Evolutionary conservation across 2,329 filamentous ascomycete species (phyloP).

Genomic region (Ophiostoma ulmi): DNA sequence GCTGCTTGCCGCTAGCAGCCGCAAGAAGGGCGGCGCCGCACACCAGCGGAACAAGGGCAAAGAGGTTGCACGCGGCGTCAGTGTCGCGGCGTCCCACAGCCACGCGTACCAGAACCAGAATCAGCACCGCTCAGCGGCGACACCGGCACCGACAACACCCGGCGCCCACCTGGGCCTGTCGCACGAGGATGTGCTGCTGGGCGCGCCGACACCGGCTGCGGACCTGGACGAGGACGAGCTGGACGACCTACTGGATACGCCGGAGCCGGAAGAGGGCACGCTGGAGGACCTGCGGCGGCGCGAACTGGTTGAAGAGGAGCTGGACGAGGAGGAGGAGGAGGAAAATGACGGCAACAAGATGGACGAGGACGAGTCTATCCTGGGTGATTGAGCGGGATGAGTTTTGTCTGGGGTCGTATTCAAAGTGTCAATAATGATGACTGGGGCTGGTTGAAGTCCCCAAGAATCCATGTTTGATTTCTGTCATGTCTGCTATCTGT

Average conservation of each 20-base stretch:
- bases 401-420: too few relatives aligned
- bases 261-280: conserved; percentile 54
- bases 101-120: neutral
- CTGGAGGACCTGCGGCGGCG: conserved; percentile 52
- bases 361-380: conserved; percentile 42
- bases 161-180: conserved; percentile 12
- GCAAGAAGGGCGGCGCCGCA: conserved; percentile 37
- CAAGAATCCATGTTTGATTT: neutral
- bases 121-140: conserved; percentile 15
- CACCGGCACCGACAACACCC: conserved; percentile 7
- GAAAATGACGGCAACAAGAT: conserved; percentile 34
- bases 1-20: conserved; percentile 33
- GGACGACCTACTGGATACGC: conserved; percentile 42
- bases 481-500: conserved; percentile 3
- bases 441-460: too few relatives aligned
- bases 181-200: conserved; percentile 24
- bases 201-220: conserved; percentile 27
- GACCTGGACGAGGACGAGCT: conserved; percentile 29
- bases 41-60: conserved; percentile 35
- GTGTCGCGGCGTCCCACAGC: neutral
- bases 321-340: conserved; percentile 40
- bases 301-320: conserved; percentile 50
- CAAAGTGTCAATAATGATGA: too few relatives aligned
- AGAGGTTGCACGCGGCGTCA: conserved; percentile 29
- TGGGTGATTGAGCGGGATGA: conserved; percentile 40